Conservation (phyloP, 2,329 filamentous ascomycete genomes). For the Teratosphaeria viscida region DNA sequence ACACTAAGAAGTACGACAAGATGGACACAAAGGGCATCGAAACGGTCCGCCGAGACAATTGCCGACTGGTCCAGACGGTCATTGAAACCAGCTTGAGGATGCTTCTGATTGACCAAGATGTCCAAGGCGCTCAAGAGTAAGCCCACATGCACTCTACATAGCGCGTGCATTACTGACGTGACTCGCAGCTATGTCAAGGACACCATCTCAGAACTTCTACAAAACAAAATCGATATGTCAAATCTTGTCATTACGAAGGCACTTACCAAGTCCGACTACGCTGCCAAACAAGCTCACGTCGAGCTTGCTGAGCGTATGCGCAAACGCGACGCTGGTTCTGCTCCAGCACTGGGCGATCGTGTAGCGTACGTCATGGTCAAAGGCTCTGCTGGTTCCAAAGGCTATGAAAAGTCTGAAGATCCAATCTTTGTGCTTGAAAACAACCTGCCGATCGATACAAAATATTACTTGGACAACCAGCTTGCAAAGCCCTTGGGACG, state of each 20-base stretch:
- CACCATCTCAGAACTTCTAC: conserved; percentile 85
- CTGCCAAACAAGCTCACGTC: conserved; percentile 87
- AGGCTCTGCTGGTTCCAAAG: conserved; percentile 77
- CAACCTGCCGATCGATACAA: conserved; percentile 95
- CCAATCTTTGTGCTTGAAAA: conserved; percentile 95
- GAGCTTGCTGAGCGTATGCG: conserved; percentile 93
- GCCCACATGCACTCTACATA: conserved; percentile 27
- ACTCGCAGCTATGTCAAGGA: conserved; percentile 77
- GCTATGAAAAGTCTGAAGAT: conserved; percentile 95
- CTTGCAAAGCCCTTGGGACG: conserved; percentile 85
- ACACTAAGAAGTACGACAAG: conserved; percentile 89
- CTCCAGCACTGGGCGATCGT: conserved; percentile 83
- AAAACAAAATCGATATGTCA: conserved; percentile 98
- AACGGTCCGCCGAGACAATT: conserved; percentile 94
- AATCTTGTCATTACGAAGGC: conserved; percentile 99
- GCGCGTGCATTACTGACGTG: conserved; percentile 23
- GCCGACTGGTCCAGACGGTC: conserved; percentile 85
- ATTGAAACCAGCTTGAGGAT: conserved; percentile 94
- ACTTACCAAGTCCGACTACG: conserved; percentile 79
- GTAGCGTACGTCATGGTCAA: conserved; percentile 98
- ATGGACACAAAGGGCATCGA: conserved; percentile 99
- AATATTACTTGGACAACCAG: conserved; percentile 98
- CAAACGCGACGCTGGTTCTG: conserved; percentile 91
- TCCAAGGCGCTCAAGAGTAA: conserved; percentile 86
- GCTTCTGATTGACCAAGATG: conserved; percentile 87